Percentiles rank a stretch among this genome's conserved stretches.
These are phyloP conservation scores for Suillus plorans DNA, from an alignment of 768 basidiomycete genomes.

Conservation along the genomic window DNA sequence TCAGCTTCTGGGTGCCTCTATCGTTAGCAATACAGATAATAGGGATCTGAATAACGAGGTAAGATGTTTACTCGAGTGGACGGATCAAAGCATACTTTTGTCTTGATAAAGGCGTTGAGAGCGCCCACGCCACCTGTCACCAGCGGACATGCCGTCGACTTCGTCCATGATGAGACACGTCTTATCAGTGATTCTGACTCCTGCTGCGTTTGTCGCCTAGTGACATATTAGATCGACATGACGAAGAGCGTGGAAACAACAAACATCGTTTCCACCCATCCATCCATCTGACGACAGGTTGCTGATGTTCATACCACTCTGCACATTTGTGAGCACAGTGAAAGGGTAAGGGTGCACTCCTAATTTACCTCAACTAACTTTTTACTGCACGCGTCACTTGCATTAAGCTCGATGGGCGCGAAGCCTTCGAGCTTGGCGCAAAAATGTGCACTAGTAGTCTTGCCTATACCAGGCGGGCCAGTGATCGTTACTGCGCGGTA, in stretches of 20 bases:
- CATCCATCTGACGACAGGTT: conserved; percentile 89
- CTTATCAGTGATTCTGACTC: conserved; percentile 72
- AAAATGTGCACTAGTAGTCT: conserved; percentile 94
- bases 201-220: conserved; percentile 64
- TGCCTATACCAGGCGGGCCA: conserved; percentile 95
- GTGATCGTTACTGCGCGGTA: conserved; percentile 88
- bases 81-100: conserved; percentile 52
- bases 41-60: conserved; percentile 60
- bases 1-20: conserved; percentile 81
- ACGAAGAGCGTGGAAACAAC: conserved; percentile 11
- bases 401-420: conserved; percentile 93
- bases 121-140: conserved; percentile 97
- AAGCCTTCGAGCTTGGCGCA: conserved; percentile 89
- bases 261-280: conserved; percentile 58
- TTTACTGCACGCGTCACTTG: conserved; percentile 94
- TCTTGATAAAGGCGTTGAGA: conserved; percentile 85
- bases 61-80: neutral
- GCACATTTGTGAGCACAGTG: neutral
- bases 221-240: neutral
- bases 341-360: neutral
- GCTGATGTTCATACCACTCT: conserved; percentile 89
- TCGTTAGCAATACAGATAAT: conserved; percentile 99
- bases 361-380: conserved; percentile 87
- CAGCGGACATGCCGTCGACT: conserved; percentile 98
- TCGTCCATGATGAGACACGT: conserved; percentile 98